Base-by-base conservation (phyloP, 768 basidiomycete genomes). In the Hygrocybe coccinea region DNA sequence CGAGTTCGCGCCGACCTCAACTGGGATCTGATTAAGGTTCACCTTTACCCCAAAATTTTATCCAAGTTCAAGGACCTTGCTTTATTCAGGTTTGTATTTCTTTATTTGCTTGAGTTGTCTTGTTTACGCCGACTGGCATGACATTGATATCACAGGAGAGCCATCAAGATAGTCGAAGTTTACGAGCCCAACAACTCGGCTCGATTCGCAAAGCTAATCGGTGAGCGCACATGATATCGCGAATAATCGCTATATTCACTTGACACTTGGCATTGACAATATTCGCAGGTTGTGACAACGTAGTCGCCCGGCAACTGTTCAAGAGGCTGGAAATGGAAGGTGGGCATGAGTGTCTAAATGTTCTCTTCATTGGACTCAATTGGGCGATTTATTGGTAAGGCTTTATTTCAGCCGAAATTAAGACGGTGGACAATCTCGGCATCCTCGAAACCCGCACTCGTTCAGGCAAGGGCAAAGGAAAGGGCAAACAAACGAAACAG, bases 301-400 rank as follows among this genome's bases (percentile, higher is more conserved):
- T 76, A 14, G 73, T 85, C 5, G 79, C 82, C 33, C 76, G 79
- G 2, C 85, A 86, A 59, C 68, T 89, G 34, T 78, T 89, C 62
- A 83, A 81, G 63, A 72, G 85, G 45, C 76, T 91, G 14, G 86
- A 90, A 68, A 74, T 75, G 35, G 85, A 91, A 76, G 87, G 89
- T 87, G 34, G 12, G 59, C 35, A 21, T 3, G 39, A 38, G 29
- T 17, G 21, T 19, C 17, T 11, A 10, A 17, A 22, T n/a, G 4
- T 41, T 10, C 5, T 41, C 25, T 43, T 25, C 11, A 10, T 7
- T 11, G 21, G 6, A 38, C 25, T 12, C 41, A 7, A 41, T 46
- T 35, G n/a, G 24, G 44, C 17, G 19, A 5, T 11, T 21, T 19
- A 38, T 50, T 14, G 12, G 19, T 29, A 57, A 89, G 87, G 79